These are phyloP conservation scores for Phoma sp. DNA, from an alignment of 2,329 filamentous ascomycete genomes.

Conservation along the genomic window DNA sequence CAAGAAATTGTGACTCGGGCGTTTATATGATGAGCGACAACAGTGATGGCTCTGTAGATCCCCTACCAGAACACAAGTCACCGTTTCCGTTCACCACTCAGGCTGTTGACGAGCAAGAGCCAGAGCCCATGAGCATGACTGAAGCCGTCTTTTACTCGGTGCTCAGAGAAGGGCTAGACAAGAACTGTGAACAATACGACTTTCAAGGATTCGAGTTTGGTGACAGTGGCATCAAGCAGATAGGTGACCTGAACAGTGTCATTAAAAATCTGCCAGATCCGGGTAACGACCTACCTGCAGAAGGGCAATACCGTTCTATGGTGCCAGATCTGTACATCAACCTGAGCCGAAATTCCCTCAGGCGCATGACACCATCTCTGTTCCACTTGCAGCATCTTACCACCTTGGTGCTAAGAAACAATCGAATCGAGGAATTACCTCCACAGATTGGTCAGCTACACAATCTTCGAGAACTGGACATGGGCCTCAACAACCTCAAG, in stretches of 20 bases:
- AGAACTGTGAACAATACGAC: conserved; percentile 25
- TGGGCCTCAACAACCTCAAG: conserved; percentile 33
- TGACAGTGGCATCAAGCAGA: conserved; percentile 34
- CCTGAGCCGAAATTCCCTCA: conserved; percentile 32
- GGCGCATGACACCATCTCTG: conserved; percentile 28
- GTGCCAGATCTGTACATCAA: conserved; percentile 34
- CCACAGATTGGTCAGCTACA: conserved; percentile 31
- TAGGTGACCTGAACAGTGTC: conserved; percentile 35
- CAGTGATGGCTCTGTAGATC: conserved; percentile 25
- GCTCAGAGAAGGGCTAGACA: conserved; percentile 24
- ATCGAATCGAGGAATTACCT: conserved; percentile 38
- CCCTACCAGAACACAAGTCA: conserved; percentile 22
- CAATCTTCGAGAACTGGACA: conserved; percentile 30
- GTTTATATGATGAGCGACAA: conserved; percentile 44
- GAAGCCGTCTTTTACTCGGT: conserved; percentile 19
- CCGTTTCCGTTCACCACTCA: conserved; percentile 20
- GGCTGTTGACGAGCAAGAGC: conserved; percentile 3
- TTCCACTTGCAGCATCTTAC: conserved; percentile 39
- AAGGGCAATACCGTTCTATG: conserved; percentile 43
- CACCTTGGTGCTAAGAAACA: conserved; percentile 31
- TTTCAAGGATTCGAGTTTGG: conserved; percentile 21
- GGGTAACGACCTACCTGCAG: conserved; percentile 33
- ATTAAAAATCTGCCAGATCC: conserved; percentile 34
- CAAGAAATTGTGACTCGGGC: conserved; percentile 43
- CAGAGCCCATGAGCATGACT: conserved; percentile 13